Evolutionary conservation across 768 basidiomycete species (phyloP), one percentile per base, ranked within the genome.

Genomic region (Lentinula raphanica): DNA sequence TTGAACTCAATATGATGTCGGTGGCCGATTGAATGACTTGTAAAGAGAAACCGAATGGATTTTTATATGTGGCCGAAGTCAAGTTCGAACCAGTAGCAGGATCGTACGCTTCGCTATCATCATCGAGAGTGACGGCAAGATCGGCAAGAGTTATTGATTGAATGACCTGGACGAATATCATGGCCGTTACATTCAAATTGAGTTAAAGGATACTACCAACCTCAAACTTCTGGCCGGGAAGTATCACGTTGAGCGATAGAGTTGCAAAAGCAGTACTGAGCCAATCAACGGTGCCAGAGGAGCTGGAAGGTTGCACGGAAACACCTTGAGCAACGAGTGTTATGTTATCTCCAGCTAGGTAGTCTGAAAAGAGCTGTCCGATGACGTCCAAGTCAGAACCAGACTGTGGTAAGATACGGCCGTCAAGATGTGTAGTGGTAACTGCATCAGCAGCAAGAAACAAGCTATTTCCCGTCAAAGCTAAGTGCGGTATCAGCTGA

Each of bases 21-120:
- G 88, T 76, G 0, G 77, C 76, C 2, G 82, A 72, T 61, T 80
- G 74, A 11, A 83, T 67, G 23, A 87, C 84, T 64, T 88, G 86
- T 54, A 90, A 67, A 11, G 84, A 81, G 71, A 90, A 90, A 3
- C 88, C 88, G 66, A 90, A 90, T 1, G 88, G 88, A 69, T 89
- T 90, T 68, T 80, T 81, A 68, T 86, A 87, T 61, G 76, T 71
- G 15, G 83, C 85, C 3, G 83, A 55, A 0, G 83, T 84, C 51
- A 74, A 69, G 39, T 78, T 69, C 3, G 85, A 88, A 60, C 82
- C 79, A 0, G 86, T 72, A n/a, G 79, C 72, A 0, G 87, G 86
- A 1, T 80, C 79, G 62, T 82, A 88, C 0, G 82, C 75, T 66
- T 89, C 74, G 53, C 76, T 74, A 38, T 75, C 74, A 6, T 74